Conservation (phyloP, 1,284 basidiomycete species). For the Neotropicomus parvogracilis region DNA sequence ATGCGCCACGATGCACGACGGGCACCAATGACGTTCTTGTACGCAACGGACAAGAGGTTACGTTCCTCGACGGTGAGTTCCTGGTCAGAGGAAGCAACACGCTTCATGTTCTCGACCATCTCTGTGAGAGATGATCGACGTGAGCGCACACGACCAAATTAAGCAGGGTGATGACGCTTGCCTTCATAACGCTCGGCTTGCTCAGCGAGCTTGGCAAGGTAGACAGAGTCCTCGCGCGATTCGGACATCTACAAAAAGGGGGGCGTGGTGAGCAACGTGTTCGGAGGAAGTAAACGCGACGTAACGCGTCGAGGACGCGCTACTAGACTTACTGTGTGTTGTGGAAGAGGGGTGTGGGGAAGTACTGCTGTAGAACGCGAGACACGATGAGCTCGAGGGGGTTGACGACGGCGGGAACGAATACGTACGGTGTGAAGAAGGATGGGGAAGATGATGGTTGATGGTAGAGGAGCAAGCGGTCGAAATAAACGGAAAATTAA, state of each 20-base stretch:
- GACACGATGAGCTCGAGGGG: constrained; percentile 32
- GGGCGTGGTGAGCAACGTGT: constrained; percentile 25
- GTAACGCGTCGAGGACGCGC: constrained; percentile 34
- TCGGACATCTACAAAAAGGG: constrained; percentile 63
- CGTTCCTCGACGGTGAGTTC: constrained; percentile 99
- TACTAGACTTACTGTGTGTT: constrained; percentile 35
- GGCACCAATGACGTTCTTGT: constrained; percentile 99
- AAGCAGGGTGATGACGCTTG: constrained; percentile 40
- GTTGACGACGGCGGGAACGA: constrained; percentile 31
- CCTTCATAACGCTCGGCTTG: constrained; percentile 99
- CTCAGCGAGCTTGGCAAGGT: constrained; percentile 99
- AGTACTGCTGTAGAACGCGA: constrained; percentile 14
- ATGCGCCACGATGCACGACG: constrained; percentile 99
- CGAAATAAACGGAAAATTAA: constrained; percentile 49
- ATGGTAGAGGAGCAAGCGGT: constrained; percentile 40
- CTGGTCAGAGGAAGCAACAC: constrained; percentile 93
- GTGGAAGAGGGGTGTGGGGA: constrained; percentile 17
- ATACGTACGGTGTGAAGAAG: constrained; percentile 32
- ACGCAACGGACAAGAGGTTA: constrained; percentile 97
- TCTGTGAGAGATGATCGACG: constrained; percentile 48
- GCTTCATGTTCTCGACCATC: constrained; percentile 99
- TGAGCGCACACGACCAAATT: constrained; percentile 9
- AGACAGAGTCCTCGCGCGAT: constrained; percentile 94
- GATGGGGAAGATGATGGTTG: constrained; percentile 45
- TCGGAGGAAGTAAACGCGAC: constrained; percentile 17